A percentile compares a stretch with the other conserved stretches of the same genome.
phyloP scores from a whole-genome alignment of 768 basidiomycete species.

The Macrolepiota albuminosa region DNA sequence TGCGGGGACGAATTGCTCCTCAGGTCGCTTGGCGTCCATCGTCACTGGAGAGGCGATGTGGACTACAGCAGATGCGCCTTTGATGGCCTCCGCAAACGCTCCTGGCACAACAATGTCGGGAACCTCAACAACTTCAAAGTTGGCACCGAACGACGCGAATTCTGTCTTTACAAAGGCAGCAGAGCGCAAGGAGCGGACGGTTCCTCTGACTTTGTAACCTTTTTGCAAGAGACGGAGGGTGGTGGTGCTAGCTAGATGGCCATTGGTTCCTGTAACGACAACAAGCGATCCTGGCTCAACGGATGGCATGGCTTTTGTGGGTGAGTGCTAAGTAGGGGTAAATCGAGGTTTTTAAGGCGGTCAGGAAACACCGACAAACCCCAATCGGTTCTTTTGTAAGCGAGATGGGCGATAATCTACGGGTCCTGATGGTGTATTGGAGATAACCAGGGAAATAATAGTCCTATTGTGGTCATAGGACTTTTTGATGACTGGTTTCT shows the following conservation, averaged over 20 bases:
- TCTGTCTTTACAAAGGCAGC: constrained; percentile 4
- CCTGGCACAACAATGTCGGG: constrained; percentile 1
- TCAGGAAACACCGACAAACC: too few relatives aligned
- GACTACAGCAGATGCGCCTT: constrained; percentile 5
- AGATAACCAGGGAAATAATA: too few relatives aligned
- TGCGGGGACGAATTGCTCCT: constrained; percentile 9
- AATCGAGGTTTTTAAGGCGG: too few relatives aligned
- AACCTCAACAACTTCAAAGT: constrained; percentile 7
- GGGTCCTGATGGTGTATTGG: too few relatives aligned
- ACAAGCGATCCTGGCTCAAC: constrained; percentile 9
- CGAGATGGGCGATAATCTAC: too few relatives aligned
- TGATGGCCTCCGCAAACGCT: constrained; percentile 1
- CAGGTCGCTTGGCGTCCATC: constrained; percentile 6
- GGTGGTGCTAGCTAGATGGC: constrained; percentile 8
- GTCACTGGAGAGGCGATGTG: constrained; percentile 12
- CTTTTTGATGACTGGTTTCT: too few relatives aligned
- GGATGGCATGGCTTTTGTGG: constrained; percentile 1
- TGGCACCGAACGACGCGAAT: constrained; percentile 1
- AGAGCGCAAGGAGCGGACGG: constrained; percentile 3
- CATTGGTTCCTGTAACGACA: constrained; percentile 9
- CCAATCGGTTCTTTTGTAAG: too few relatives aligned
- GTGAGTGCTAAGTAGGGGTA: background rate
- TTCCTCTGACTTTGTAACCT: constrained; percentile 10
- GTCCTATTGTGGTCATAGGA: too few relatives aligned
- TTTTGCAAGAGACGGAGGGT: constrained; percentile 9